A percentile compares a stretch with the other conserved stretches of the same genome.
Conservation (phyloP, 306 rosid species). For the Glycine tomentella region DNA sequence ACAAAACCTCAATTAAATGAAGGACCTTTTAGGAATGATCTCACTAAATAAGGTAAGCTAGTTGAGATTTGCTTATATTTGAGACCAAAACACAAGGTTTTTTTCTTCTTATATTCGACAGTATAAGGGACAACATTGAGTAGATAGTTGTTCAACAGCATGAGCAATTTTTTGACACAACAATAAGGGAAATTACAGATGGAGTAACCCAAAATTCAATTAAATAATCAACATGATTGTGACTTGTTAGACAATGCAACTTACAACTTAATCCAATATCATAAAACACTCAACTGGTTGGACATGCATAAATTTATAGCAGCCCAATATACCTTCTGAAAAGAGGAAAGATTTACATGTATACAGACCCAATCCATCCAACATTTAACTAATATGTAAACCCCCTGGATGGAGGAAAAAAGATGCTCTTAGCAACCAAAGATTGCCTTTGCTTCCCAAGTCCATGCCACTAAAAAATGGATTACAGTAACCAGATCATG, state of each 20-base stretch:
- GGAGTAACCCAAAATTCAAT: slow-evolving; percentile 2
- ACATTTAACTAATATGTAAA: background rate
- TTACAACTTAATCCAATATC: slow-evolving; percentile 1
- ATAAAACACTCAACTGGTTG: background rate
- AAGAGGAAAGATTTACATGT: slow-evolving; percentile 8
- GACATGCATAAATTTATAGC: background rate
- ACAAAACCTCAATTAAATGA: no score
- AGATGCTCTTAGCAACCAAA: slow-evolving; percentile 7
- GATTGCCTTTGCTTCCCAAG: slow-evolving; percentile 17
- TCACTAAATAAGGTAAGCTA: no score
- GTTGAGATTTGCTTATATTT: no score
- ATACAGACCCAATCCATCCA: slow-evolving; percentile 19
- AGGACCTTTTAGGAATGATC: no score
- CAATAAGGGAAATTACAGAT: slow-evolving; percentile 11
- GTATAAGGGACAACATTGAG: background rate
- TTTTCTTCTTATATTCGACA: no score
- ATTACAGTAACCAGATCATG: slow-evolving; percentile 1
- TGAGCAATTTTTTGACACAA: background rate
- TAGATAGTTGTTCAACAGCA: slow-evolving; percentile 15
- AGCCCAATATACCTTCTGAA: slow-evolving; percentile 7
- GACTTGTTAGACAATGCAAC: slow-evolving; percentile 5
- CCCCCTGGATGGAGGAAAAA: slow-evolving; percentile 11
- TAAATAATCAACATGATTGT: background rate
- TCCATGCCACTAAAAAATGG: slow-evolving; percentile 35
- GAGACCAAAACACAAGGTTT: no score